Conservation (phyloP, 371 early-diverging fungal species). For the Mortierella sp. region DNA sequence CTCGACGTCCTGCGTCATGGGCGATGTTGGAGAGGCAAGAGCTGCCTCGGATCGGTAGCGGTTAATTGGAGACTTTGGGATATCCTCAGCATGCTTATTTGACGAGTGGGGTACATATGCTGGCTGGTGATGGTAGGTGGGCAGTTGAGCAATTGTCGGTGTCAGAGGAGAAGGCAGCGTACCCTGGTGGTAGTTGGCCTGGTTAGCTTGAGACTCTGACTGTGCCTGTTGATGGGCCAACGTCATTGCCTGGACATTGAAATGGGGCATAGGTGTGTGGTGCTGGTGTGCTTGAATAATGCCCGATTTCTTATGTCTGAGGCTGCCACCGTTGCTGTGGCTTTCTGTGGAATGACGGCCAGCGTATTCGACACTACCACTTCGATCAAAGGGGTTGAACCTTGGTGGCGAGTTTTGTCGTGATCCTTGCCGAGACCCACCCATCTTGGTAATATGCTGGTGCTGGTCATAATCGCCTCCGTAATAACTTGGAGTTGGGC, state of each 20-base stretch:
- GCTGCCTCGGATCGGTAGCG: conserved; percentile 16
- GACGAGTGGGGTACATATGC: conserved; percentile 5
- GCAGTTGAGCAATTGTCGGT: conserved; percentile 26
- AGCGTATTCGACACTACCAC: conserved; percentile 28
- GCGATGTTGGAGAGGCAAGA: conserved; percentile 50
- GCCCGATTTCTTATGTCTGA: conserved; percentile 43
- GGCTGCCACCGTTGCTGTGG: conserved; percentile 10
- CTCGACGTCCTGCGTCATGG: conserved; percentile 52
- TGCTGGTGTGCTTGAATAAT: conserved; percentile 51
- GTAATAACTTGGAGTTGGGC: conserved; percentile 13
- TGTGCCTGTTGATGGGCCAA: conserved; percentile 11
- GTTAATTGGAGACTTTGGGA: conserved; percentile 11
- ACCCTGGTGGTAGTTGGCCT: not conserved
- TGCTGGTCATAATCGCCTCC: conserved; percentile 14
- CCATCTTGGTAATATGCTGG: conserved; percentile 32
- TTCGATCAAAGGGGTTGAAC: conserved; percentile 46
- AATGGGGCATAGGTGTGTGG: conserved; percentile 52
- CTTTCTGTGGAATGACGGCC: conserved; percentile 31
- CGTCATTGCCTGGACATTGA: conserved; percentile 34
- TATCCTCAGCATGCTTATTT: conserved; percentile 15
- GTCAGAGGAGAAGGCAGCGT: conserved; percentile 37
- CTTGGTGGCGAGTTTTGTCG: conserved; percentile 49
- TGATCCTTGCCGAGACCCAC: conserved; percentile 35
- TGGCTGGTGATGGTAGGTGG: conserved; percentile 16
- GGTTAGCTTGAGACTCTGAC: conserved; percentile 1